Evolutionary conservation across 1,284 basidiomycete genomes (phyloP).

Genomic region (Ustilago bromivora): DNA sequence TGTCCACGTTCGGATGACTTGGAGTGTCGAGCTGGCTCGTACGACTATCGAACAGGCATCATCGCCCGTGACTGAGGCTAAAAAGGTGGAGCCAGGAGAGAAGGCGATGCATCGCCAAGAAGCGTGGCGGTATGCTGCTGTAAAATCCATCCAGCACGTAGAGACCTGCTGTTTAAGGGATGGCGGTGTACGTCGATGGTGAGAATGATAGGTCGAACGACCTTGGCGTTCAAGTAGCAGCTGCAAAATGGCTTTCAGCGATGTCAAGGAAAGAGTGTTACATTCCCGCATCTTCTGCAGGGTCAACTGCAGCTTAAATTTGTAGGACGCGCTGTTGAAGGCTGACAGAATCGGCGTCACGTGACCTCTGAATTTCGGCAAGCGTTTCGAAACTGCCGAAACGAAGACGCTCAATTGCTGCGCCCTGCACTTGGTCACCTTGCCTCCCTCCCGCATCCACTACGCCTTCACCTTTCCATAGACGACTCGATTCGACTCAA

Average conservation of each 20-base stretch:
- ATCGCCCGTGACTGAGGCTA: constrained; percentile 55
- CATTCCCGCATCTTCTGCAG: constrained; percentile 3
- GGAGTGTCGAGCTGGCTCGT: constrained; percentile 58
- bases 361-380: constrained; percentile 13
- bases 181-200: neutral
- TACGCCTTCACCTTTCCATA: neutral
- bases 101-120: constrained; percentile 54
- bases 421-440: constrained; percentile 6
- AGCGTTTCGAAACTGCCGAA: neutral
- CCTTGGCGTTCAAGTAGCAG: neutral
- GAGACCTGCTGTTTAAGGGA: too few relatives aligned
- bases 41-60: constrained; percentile 44
- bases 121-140: constrained; percentile 57
- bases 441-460: constrained; percentile 5
- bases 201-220: neutral
- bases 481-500: neutral
- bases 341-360: constrained; percentile 7
- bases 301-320: constrained; percentile 12
- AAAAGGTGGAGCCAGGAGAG: constrained; percentile 65
- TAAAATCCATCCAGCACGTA: constrained; percentile 58
- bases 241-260: neutral
- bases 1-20: constrained; percentile 61
- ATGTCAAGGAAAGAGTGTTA: constrained; percentile 3
- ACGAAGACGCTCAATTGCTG: neutral
- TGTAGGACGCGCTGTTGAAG: constrained; percentile 27